A percentile compares a stretch with the other conserved stretches of the same genome.
Evolutionary conservation across 441 rosid species (phyloP).

Genomic region (Erysimum cheiri): DNA sequence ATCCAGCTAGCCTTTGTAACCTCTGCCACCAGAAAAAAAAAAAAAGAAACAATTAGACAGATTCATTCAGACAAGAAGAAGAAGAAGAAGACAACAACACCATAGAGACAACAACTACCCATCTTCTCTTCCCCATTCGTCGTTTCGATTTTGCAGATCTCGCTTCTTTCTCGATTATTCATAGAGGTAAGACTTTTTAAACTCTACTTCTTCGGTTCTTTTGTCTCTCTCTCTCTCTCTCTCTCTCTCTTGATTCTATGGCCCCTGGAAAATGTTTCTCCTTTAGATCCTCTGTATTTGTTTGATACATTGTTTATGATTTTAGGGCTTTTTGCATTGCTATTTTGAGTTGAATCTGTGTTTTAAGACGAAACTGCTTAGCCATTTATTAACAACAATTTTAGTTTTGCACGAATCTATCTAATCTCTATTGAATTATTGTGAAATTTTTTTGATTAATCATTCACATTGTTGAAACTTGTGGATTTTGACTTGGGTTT

Average conservation of each 20-base stretch:
- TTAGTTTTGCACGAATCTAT: neutral
- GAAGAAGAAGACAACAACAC: neutral
- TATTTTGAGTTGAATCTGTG: neutral
- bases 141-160: slow-evolving; percentile 16
- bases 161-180: slow-evolving; percentile 2
- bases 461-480: neutral
- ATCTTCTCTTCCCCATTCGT: neutral
- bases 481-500: slow-evolving; percentile 8
- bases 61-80: slow-evolving; percentile 7
- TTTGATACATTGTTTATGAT: slow-evolving; percentile 6
- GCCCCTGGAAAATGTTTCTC: neutral
- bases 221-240: no score
- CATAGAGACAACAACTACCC: neutral
- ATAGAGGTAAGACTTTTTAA: slow-evolving; percentile 6
- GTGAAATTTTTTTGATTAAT: neutral
- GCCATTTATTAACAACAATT: no score
- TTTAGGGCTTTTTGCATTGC: neutral
- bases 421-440: neutral
- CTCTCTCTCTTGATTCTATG: neutral
- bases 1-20: slow-evolving; percentile 36
- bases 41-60: slow-evolving; percentile 10
- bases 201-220: neutral
- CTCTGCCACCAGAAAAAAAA: slow-evolving; percentile 20
- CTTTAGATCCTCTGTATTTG: neutral
- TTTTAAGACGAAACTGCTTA: no score